Percentiles rank a stretch among this genome's conserved stretches.
Evolutionary conservation across 78 protist species (phyloP).

Genomic region (Dictyostelium citrinum): DNA sequence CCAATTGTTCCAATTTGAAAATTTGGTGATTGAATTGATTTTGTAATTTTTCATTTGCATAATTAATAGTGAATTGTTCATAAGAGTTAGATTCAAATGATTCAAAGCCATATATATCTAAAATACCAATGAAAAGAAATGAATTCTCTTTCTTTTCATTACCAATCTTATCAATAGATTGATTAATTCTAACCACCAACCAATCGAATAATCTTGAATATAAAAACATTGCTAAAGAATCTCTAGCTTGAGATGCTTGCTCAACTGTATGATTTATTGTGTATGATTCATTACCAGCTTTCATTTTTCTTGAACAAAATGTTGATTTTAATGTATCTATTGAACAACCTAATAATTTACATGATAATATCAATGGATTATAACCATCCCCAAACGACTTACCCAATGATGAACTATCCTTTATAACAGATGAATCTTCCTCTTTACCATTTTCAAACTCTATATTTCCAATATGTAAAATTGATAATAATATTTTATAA

Average conservation of each 20-base stretch:
- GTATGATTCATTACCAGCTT: constrained; percentile 68
- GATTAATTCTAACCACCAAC: constrained; percentile 74
- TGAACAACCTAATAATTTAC: constrained; percentile 8
- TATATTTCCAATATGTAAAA: constrained; percentile 87
- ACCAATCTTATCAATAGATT: constrained; percentile 1
- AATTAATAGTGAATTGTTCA: constrained; percentile 94
- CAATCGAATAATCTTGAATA: constrained; percentile 76
- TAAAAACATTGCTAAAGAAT: constrained; percentile 73
- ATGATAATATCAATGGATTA: not conserved
- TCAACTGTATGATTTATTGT: not conserved
- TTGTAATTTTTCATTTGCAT: constrained; percentile 94
- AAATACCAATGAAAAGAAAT: constrained; percentile 87
- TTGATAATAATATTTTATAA: constrained; percentile 62
- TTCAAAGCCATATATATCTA: constrained; percentile 97
- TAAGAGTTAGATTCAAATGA: constrained; percentile 81
- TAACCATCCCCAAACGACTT: not conserved
- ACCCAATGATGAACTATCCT: not conserved
- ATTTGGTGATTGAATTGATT: constrained; percentile 86
- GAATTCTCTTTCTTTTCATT: not conserved
- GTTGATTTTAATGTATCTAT: constrained; percentile 1
- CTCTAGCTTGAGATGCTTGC: constrained; percentile 61
- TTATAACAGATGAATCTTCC: not conserved
- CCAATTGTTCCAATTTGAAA: constrained; percentile 88
- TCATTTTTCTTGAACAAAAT: constrained; percentile 14
- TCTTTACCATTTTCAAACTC: constrained; percentile 21